Evolutionary conservation across 495 filamentous ascomycete genomes (phyloP).

Genomic region (Copromyces sp.): DNA sequence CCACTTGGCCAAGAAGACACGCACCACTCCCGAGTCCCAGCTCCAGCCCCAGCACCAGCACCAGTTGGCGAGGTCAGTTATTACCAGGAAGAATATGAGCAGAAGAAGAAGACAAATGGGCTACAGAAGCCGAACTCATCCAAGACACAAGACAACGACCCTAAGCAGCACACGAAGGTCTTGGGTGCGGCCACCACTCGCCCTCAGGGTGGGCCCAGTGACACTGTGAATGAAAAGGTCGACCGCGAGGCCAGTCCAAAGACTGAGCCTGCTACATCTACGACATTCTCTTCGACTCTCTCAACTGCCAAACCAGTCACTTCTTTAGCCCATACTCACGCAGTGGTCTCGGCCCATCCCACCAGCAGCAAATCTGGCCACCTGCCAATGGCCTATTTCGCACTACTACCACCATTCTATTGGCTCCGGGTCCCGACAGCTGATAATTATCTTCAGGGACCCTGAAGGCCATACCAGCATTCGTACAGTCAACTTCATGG

Average conservation of each 20-base stretch:
- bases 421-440: slow-evolving; percentile 17
- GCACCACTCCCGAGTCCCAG: background rate
- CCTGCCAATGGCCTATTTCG: slow-evolving; percentile 29
- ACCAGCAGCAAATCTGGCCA: slow-evolving; percentile 9
- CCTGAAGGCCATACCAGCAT: background rate
- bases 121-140: background rate
- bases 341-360: background rate
- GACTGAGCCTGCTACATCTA: background rate
- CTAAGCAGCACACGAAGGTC: too few species aligned
- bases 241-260: background rate
- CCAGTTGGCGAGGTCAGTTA: background rate
- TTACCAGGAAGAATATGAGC: background rate
- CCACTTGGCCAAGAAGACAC: slow-evolving; percentile 10
- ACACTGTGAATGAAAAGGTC: background rate
- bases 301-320: background rate
- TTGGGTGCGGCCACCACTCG: background rate
- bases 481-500: background rate
- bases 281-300: background rate
- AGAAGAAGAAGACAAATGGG: background rate
- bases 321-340: background rate
- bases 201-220: background rate
- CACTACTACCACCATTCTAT: background rate
- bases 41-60: background rate
- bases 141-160: background rate
- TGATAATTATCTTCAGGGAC: background rate